Base-by-base conservation (phyloP, 768 basidiomycete genomes). In the Phanerochaete carnosa region DNA sequence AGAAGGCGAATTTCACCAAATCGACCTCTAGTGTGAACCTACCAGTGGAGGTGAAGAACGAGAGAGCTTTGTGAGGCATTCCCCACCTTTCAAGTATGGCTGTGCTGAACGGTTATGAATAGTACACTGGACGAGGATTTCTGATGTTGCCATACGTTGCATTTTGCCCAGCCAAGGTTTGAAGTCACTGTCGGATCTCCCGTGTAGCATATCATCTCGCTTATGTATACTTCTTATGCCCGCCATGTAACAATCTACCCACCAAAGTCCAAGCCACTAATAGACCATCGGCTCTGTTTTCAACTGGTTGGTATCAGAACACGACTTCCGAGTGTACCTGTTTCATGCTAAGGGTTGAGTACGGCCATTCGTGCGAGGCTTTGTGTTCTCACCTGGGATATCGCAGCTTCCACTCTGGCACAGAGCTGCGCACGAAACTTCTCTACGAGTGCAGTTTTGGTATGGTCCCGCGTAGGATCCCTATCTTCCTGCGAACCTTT, bases 1-100 rank as follows among this genome's bases (percentile, higher is more conserved):
- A 86, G 16, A 89, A 83, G 67, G 89, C 90, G 9, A 79, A 83
- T 53, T 79, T 90, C 58, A 81, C 81, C 51, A 47, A 28, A 15
- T 30, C 60, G 3, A 39, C 61, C 4, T 57, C 64, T 1, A 26
- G 59, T 12, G n/a, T 28, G 56, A 29, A 23, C 22, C 25, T 51
- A 54, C 5, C 64, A 22, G 53, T 30, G 2, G 35, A 63, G 8
- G 46, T 55, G 16, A 60, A 62, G 0, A 63, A 52, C 25, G 70
- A 59, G 30, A 75, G 74, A 49, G 15, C 61, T 28, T 81, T 81
- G 80, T 82, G 55, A 73, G 80, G 75, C 3, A 3, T 6, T 33
- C 16, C 8, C 52, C 12, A 35, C 13, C 23, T 43, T 8, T 0
- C 16, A 25, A 28, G 12, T 29, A 13, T 54, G 11, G 55, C 60